Conservation (phyloP, 129 eudicot genomes). For the Tanacetum coccineum region DNA sequence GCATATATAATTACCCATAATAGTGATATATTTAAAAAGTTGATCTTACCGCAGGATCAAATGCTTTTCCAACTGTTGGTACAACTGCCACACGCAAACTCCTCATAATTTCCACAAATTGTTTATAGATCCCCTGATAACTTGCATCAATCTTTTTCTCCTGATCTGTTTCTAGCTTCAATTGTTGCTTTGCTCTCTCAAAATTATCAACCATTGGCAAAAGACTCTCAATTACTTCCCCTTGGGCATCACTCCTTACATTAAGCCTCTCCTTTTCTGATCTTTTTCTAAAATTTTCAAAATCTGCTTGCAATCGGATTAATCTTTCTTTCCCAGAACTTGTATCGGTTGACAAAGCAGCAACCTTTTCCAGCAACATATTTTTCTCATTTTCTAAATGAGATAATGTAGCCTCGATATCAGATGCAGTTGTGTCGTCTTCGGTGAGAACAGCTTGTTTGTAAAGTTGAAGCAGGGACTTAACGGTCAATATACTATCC, state of each 20-base stretch:
- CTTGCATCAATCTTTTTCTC: conserved; percentile 90
- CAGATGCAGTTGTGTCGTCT: conserved; percentile 49
- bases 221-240: conserved; percentile 85
- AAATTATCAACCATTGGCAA: conserved; percentile 95
- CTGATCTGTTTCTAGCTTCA: conserved; percentile 70
- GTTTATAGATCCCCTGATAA: conserved; percentile 97
- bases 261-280: conserved; percentile 72
- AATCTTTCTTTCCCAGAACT: conserved; percentile 72
- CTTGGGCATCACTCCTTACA: conserved; percentile 71
- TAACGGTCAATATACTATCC: conserved; percentile 28
- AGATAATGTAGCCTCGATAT: conserved; percentile 47
- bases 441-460: conserved; percentile 59
- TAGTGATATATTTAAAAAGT: neutral
- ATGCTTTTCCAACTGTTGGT: conserved; percentile 88
- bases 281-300: conserved; percentile 88
- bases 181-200: conserved; percentile 83
- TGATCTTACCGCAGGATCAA: conserved; percentile 76
- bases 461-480: conserved; percentile 58
- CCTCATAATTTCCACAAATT: conserved; percentile 90
- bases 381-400: conserved; percentile 58
- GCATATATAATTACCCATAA: neutral
- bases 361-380: conserved; percentile 41
- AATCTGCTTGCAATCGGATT: conserved; percentile 90
- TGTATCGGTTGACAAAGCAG: conserved; percentile 49
- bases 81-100: conserved; percentile 82